Conservation (phyloP, 2,329 filamentous ascomycete genomes). For the Colletotrichum orbiculare region DNA sequence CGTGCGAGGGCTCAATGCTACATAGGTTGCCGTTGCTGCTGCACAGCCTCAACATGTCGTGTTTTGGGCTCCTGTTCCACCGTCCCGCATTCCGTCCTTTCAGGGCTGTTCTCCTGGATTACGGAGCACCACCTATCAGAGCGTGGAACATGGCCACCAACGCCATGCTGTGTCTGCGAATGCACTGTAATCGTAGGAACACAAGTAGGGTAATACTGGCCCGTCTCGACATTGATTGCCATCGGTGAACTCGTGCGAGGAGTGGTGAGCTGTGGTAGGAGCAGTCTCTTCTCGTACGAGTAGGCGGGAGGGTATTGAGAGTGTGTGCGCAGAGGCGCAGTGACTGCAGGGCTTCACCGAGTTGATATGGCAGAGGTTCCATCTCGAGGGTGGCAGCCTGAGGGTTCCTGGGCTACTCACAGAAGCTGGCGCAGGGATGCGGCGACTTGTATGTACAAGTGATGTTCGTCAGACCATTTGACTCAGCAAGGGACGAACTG, state of each 20-base stretch:
- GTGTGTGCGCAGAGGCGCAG: too few species aligned
- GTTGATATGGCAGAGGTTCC: too few species aligned
- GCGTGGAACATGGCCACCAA: not conserved
- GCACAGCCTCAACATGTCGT: conserved; percentile 26
- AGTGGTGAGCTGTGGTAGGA: not conserved
- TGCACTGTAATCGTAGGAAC: not conserved
- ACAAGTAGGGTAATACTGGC: not conserved
- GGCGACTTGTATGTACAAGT: too few species aligned
- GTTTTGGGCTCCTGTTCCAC: conserved; percentile 21
- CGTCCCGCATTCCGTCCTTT: conserved; percentile 22
- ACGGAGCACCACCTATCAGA: not conserved
- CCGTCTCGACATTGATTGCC: not conserved
- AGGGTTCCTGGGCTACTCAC: too few species aligned
- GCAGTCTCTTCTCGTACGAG: not conserved
- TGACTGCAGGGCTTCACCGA: too few species aligned
- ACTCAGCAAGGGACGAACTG: too few species aligned
- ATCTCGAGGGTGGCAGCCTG: too few species aligned
- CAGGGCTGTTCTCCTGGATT: not conserved
- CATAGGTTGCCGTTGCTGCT: conserved; percentile 3
- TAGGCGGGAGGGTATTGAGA: too few species aligned
- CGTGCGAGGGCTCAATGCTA: not conserved
- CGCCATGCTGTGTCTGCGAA: conserved; percentile 18
- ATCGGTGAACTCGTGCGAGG: too few species aligned
- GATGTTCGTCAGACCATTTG: too few species aligned
- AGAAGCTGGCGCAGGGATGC: too few species aligned